Percentiles rank a stretch among this genome's conserved stretches.
Evolutionary conservation across 805 yeast species (phyloP).

Genomic region (Suhomyces sp.): DNA sequence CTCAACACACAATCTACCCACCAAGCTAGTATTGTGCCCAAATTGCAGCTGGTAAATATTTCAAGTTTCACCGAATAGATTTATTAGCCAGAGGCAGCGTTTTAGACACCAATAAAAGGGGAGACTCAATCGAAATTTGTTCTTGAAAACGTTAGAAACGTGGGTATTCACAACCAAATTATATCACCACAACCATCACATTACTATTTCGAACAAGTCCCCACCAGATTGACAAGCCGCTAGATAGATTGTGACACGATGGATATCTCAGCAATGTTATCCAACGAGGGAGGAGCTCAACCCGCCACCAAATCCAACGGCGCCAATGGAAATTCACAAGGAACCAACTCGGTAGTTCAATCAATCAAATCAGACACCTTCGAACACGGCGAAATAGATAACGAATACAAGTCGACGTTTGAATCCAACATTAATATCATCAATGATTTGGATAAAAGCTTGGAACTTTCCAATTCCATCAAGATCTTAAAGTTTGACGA

Average conservation of each 20-base stretch:
- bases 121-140: neutral
- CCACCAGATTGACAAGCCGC: neutral
- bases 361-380: neutral
- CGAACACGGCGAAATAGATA: constrained; percentile 4
- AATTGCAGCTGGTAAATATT: neutral
- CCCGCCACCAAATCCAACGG: constrained; percentile 2
- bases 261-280: constrained; percentile 38
- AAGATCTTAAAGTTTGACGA: constrained; percentile 13
- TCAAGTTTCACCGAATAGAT: neutral
- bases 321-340: constrained; percentile 2
- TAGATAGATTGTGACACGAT: constrained; percentile 13
- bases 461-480: constrained; percentile 9
- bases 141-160: neutral
- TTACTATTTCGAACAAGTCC: neutral
- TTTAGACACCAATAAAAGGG: neutral
- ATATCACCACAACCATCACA: neutral
- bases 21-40: neutral
- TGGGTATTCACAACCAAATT: neutral
- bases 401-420: constrained; percentile 10
- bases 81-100: neutral
- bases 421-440: constrained; percentile 11
- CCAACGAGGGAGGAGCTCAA: constrained; percentile 20
- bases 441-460: constrained; percentile 14
- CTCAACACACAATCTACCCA: neutral
- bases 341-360: neutral